A percentile compares a stretch with the other conserved stretches of the same genome.
These are phyloP conservation scores for Arabidopsis lyrata DNA, from an alignment of 441 rosid species.

Conservation along the genomic window DNA sequence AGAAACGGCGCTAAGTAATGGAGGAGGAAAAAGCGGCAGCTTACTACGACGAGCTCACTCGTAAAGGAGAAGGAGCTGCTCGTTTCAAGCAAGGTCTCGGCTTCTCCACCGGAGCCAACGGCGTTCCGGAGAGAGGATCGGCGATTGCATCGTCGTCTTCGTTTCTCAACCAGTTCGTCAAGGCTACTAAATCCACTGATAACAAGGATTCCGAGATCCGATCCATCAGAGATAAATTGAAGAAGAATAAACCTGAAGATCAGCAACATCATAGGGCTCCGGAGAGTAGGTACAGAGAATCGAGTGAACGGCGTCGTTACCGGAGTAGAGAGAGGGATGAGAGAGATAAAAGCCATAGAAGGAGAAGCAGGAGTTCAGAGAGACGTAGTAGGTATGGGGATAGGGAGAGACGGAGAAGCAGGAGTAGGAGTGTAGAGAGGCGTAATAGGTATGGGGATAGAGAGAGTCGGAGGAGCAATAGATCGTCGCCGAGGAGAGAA, in stretches of 20 bases:
- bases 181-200: conserved; percentile 57
- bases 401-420: conserved; percentile 44
- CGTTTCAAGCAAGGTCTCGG: conserved; percentile 97
- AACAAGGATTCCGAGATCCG: conserved; percentile 66
- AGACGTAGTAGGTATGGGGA: conserved; percentile 34
- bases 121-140: conserved; percentile 59
- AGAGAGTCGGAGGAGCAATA: conserved; percentile 41
- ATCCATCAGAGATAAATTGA: conserved; percentile 76
- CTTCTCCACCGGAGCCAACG: conserved; percentile 56
- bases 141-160: conserved; percentile 63
- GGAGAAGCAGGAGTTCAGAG: conserved; percentile 49
- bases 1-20: conserved; percentile 47
- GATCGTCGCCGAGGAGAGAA: conserved; percentile 49
- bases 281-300: conserved; percentile 42
- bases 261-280: conserved; percentile 56
- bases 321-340: conserved; percentile 55
- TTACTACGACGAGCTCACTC: conserved; percentile 87
- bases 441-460: conserved; percentile 25
- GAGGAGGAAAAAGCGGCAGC: conserved; percentile 96
- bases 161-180: conserved; percentile 71
- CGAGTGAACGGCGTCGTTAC: conserved; percentile 51
- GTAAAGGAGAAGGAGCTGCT: conserved; percentile 96
- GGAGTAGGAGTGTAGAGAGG: conserved; percentile 46
- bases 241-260: conserved; percentile 53
- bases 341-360: conserved; percentile 41